phyloP scores from a whole-genome alignment of 2,329 filamentous ascomycete genomes.

The Alternaria arbusti region DNA sequence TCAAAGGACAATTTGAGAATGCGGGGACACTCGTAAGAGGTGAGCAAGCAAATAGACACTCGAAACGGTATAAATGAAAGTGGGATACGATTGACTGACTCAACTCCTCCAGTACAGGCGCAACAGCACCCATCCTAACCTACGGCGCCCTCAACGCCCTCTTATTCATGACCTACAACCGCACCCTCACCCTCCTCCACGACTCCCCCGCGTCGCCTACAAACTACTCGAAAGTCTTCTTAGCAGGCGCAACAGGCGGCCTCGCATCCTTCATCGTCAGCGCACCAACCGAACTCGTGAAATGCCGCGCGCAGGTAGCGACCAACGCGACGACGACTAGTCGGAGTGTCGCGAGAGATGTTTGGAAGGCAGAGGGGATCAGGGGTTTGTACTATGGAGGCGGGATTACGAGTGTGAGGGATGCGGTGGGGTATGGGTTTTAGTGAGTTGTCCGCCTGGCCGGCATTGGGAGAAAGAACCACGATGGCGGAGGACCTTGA shows the following conservation, averaged over 20 bases:
- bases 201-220: slow-evolving; percentile 30
- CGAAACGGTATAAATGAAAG: not conserved
- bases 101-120: slow-evolving; percentile 58
- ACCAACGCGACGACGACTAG: slow-evolving; percentile 54
- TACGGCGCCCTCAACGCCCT: slow-evolving; percentile 92
- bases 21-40: slow-evolving; percentile 47
- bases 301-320: slow-evolving; percentile 82
- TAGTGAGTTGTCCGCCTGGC: slow-evolving; percentile 63
- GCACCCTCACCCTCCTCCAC: slow-evolving; percentile 69
- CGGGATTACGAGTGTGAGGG: slow-evolving; percentile 77
- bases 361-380: slow-evolving; percentile 65
- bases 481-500: not conserved
- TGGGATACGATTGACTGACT: slow-evolving; percentile 2
- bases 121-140: slow-evolving; percentile 83
- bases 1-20: slow-evolving; percentile 45
- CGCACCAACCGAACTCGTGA: slow-evolving; percentile 88
- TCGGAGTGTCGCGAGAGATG: slow-evolving; percentile 67
- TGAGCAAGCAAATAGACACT: slow-evolving; percentile 13
- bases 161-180: slow-evolving; percentile 90
- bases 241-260: slow-evolving; percentile 81
- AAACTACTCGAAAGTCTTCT: slow-evolving; percentile 72
- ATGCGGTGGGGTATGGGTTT: slow-evolving; percentile 94
- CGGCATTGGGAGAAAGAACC: too few species aligned
- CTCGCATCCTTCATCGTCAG: slow-evolving; percentile 85
- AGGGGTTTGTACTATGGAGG: slow-evolving; percentile 83